phyloP scores from a whole-genome alignment of 352 stramenopile genomes.

The Globisporangium cystogenes region DNA sequence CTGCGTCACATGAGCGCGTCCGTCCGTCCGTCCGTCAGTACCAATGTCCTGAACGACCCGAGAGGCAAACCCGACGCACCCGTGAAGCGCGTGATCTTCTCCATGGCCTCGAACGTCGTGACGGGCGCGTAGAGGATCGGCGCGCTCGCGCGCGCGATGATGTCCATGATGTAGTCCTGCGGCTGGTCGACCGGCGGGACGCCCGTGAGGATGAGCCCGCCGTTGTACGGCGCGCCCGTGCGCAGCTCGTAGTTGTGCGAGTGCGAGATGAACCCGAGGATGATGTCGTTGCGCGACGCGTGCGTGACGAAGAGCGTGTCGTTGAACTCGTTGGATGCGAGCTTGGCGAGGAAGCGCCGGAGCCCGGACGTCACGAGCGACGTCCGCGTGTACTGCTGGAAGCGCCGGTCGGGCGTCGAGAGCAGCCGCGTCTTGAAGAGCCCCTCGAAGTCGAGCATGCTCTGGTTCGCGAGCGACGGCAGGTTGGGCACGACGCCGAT shows the following conservation, averaged over 20 bases:
- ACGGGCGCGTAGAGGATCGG: slow-evolving; percentile 75
- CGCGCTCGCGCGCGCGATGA: slow-evolving; percentile 49
- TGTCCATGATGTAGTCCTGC: slow-evolving; percentile 74
- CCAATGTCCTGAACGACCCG: too few species aligned
- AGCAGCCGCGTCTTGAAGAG: slow-evolving; percentile 78
- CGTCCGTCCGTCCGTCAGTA: too few species aligned
- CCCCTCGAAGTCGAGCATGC: slow-evolving; percentile 88
- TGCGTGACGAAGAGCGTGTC: slow-evolving; percentile 88
- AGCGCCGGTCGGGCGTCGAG: slow-evolving; percentile 40
- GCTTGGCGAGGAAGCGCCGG: slow-evolving; percentile 74
- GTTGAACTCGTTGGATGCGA: slow-evolving; percentile 67
- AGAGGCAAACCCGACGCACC: slow-evolving; percentile 34
- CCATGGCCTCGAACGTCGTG: slow-evolving; percentile 78
- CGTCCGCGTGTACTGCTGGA: slow-evolving; percentile 72
- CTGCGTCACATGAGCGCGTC: slow-evolving; percentile 16
- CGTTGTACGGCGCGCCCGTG: slow-evolving; percentile 63
- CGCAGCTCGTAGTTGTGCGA: slow-evolving; percentile 66
- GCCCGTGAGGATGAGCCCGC: slow-evolving; percentile 87
- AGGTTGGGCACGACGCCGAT: slow-evolving; percentile 85
- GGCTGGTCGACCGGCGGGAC: slow-evolving; percentile 67
- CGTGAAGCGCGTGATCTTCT: slow-evolving; percentile 76
- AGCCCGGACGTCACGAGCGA: slow-evolving; percentile 86
- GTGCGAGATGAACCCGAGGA: slow-evolving; percentile 83
- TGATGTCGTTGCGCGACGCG: slow-evolving; percentile 88
- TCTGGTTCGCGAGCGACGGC: slow-evolving; percentile 63